These are phyloP conservation scores for Cucurbita moschata DNA, from an alignment of 306 rosid species.

Conservation along the genomic window DNA sequence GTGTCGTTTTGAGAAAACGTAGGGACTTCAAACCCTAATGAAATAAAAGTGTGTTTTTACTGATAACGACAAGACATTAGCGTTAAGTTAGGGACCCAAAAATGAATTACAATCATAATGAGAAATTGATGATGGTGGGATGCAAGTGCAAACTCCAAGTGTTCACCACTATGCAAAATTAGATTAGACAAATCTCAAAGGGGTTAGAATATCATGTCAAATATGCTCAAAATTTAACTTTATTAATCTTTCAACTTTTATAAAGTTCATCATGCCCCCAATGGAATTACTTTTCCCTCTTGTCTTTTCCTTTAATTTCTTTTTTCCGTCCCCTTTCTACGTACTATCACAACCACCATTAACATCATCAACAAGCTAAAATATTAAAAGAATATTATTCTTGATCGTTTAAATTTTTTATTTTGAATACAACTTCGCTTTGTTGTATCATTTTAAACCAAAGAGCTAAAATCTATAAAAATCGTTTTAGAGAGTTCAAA, in stretches of 20 bases:
- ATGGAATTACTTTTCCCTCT: slow-evolving; percentile 3
- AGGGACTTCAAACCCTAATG: too few species aligned
- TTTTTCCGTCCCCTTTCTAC: neutral
- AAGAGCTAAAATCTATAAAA: neutral
- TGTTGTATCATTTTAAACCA: too few species aligned
- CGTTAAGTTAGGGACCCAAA: too few species aligned
- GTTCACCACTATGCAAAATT: neutral
- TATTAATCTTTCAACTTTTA: slow-evolving; percentile 7
- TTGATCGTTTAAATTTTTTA: too few species aligned
- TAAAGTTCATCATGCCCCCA: slow-evolving; percentile 4
- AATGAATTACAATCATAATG: neutral
- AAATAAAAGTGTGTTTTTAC: too few species aligned
- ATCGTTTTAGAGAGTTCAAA: too few species aligned
- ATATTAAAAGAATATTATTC: too few species aligned
- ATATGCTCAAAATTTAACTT: slow-evolving; percentile 8
- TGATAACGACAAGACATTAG: too few species aligned
- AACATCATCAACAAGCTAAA: too few species aligned
- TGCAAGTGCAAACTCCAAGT: neutral
- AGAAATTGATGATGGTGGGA: neutral
- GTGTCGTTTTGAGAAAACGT: too few species aligned
- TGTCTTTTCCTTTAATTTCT: neutral
- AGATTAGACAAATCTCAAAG: neutral
- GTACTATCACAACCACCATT: too few species aligned
- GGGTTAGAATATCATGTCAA: slow-evolving; percentile 3
- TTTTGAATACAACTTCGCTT: too few species aligned